phyloP scores from a whole-genome alignment of 129 eudicot genomes.

The Saussurea involucrata region DNA sequence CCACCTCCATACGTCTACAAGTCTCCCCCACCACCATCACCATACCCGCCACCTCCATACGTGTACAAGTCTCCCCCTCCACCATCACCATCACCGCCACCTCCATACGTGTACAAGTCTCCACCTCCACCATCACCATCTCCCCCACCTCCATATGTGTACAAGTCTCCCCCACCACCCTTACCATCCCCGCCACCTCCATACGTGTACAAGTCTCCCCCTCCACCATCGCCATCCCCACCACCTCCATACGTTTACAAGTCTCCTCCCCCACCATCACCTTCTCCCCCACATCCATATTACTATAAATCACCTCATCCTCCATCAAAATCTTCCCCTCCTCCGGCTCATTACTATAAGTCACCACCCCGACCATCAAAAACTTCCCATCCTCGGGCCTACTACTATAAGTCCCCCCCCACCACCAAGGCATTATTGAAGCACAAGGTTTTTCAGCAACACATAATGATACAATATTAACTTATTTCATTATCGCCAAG shows the following conservation, averaged over 20 bases:
- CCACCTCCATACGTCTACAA: neutral
- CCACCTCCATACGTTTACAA: conserved; percentile 1
- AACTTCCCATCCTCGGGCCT: neutral
- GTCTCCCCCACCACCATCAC: neutral
- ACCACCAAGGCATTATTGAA: neutral
- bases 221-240: neutral
- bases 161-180: neutral
- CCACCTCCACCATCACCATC: neutral
- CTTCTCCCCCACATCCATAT: conserved; percentile 3
- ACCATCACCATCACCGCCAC: neutral
- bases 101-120: neutral
- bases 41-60: neutral
- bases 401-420: conserved; percentile 3
- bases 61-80: neutral
- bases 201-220: neutral
- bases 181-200: neutral
- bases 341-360: neutral
- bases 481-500: neutral
- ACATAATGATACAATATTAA: neutral
- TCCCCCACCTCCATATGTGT: neutral
- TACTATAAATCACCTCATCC: neutral
- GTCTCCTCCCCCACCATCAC: conserved; percentile 10
- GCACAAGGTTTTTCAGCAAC: neutral
- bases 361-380: neutral
- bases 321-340: neutral